Conservation (phyloP, 352 stramenopile genomes). For the Blastocystis sp. region DNA sequence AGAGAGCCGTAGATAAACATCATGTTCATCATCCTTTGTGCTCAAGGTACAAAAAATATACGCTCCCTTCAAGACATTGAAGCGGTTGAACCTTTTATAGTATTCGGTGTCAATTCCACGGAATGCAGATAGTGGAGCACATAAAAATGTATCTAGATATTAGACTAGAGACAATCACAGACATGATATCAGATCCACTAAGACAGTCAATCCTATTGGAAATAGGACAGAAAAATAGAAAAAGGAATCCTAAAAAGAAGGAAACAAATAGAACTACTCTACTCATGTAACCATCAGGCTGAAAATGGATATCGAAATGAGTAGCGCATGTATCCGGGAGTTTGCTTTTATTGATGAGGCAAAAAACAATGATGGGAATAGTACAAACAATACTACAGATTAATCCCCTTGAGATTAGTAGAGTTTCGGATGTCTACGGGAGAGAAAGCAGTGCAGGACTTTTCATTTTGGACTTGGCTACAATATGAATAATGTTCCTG, state of each 20-base stretch:
- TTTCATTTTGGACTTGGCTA: background rate
- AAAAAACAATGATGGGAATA: constrained; percentile 2
- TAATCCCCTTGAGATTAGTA: background rate
- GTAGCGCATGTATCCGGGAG: background rate
- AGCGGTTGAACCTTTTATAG: background rate
- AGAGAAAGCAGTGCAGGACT: background rate
- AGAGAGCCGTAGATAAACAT: background rate
- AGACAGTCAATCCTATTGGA: background rate
- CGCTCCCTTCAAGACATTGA: background rate
- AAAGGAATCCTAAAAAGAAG: background rate
- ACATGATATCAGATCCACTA: background rate
- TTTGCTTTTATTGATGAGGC: background rate
- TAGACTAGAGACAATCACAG: background rate
- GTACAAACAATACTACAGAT: background rate
- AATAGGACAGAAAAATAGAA: constrained; percentile 18
- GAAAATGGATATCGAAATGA: constrained; percentile 12
- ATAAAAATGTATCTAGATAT: background rate
- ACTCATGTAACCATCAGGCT: constrained; percentile 7
- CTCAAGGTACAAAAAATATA: background rate
- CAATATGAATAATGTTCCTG: background rate
- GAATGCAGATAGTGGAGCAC: background rate
- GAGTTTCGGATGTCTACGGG: background rate
- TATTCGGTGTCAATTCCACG: constrained; percentile 4
- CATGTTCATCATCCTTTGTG: constrained; percentile 40
- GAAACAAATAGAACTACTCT: background rate